Conservation (phyloP, 345 rosid species). For the Hibiscus mutabilis region DNA sequence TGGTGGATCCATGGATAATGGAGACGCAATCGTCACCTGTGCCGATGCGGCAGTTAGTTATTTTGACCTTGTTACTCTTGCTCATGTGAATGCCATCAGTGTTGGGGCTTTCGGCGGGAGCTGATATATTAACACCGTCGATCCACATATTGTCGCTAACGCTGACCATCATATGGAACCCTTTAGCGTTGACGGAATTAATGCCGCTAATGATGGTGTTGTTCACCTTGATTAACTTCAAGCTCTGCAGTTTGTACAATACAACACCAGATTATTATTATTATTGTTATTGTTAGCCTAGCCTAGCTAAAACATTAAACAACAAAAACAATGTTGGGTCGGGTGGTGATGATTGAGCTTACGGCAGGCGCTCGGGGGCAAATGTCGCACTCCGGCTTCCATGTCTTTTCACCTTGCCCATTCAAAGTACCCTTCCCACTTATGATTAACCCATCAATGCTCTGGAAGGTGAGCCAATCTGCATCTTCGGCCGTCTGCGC, state of each 20-base stretch:
- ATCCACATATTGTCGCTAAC: constrained; percentile 25
- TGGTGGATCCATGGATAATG: constrained; percentile 42
- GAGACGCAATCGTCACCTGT: constrained; percentile 66
- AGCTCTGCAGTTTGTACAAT: constrained; percentile 20
- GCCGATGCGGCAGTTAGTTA: constrained; percentile 22
- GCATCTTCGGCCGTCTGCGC: background rate
- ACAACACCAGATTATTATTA: background rate
- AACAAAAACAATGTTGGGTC: background rate
- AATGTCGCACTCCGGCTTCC: constrained; percentile 25
- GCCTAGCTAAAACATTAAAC: background rate
- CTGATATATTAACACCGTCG: constrained; percentile 21
- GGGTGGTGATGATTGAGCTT: background rate
- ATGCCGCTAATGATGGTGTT: constrained; percentile 29
- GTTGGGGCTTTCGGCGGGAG: constrained; percentile 53
- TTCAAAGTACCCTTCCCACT: constrained; percentile 43
- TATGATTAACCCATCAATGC: constrained; percentile 29
- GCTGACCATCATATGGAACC: constrained; percentile 45
- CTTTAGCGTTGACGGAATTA: constrained; percentile 48
- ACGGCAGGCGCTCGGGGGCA: constrained; percentile 24
- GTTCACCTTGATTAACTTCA: constrained; percentile 27
- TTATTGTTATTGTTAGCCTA: too few species aligned
- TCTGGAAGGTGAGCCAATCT: constrained; percentile 17
- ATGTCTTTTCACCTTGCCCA: constrained; percentile 40
- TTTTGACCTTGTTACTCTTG: constrained; percentile 33
- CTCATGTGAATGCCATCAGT: constrained; percentile 69